These are phyloP conservation scores for Clonostachys chloroleuca DNA, from an alignment of 2,329 filamentous ascomycete species.

Conservation along the genomic window DNA sequence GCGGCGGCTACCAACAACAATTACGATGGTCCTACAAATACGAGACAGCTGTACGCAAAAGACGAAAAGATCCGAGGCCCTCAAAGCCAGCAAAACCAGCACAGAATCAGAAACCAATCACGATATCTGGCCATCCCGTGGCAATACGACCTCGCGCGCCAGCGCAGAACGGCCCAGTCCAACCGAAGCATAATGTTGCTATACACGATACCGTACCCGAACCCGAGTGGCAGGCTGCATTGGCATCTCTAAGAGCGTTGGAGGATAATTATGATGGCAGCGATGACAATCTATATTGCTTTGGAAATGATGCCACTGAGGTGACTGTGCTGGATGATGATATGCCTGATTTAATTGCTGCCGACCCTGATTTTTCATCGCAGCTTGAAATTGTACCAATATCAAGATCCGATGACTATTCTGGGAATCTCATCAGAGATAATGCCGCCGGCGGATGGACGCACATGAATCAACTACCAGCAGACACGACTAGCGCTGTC, in stretches of 20 bases:
- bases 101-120: not conserved
- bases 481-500: constrained; percentile 19
- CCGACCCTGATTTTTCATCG: no score
- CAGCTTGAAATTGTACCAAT: not conserved
- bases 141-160: no score
- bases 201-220: not conserved
- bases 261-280: no score
- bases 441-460: not conserved
- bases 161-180: no score
- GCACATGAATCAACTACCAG: not conserved
- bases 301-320: no score
- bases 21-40: constrained; percentile 37
- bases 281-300: no score
- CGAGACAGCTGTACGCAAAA: constrained; percentile 12
- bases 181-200: no score
- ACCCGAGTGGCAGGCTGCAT: not conserved
- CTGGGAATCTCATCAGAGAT: not conserved
- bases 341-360: not conserved
- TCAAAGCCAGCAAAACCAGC: constrained; percentile 1
- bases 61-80: no score
- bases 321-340: no score
- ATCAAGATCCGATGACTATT: not conserved
- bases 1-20: constrained; percentile 18
- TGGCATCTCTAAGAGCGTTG: no score
- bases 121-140: not conserved